phyloP scores from a whole-genome alignment of 306 rosid species.

The Coriaria nepalensis region DNA sequence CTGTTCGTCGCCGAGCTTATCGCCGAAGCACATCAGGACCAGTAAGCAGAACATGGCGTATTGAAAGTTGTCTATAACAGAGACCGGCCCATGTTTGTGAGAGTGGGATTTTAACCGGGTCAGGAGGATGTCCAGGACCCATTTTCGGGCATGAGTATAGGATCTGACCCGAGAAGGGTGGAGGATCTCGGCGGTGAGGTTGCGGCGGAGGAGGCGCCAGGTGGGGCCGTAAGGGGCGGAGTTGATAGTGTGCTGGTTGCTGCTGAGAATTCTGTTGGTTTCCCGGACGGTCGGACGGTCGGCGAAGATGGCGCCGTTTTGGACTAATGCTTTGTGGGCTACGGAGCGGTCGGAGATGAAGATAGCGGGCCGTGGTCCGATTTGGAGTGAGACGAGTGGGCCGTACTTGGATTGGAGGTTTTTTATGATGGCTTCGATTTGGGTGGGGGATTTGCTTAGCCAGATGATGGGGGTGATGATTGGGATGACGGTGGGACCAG shows the following conservation, averaged over 20 bases:
- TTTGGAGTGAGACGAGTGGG: not conserved
- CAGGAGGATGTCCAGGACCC: not conserved
- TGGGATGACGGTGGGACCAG: not conserved
- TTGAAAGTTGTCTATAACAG: not conserved
- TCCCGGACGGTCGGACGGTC: not conserved
- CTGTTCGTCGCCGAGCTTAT: not conserved
- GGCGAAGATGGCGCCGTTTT: slow-evolving; percentile 3
- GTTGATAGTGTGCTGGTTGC: slow-evolving; percentile 6
- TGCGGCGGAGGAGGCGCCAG: slow-evolving; percentile 4
- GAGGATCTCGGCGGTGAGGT: not conserved
- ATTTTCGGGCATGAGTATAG: not conserved
- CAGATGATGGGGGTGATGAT: not conserved
- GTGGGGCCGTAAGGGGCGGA: not conserved
- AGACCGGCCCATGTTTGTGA: not conserved
- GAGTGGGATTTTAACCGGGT: not conserved
- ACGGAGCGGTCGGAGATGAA: slow-evolving; percentile 5
- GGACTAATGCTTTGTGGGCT: not conserved
- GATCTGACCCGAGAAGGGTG: not conserved
- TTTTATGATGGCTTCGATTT: not conserved
- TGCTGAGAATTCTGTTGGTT: not conserved
- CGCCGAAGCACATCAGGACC: not conserved
- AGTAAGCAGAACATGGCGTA: not conserved
- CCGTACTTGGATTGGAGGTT: not conserved
- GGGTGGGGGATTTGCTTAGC: not conserved
- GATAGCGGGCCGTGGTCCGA: not conserved